Evolutionary conservation across 176 grass and related monocot species (phyloP), one percentile per base, ranked within the genome.

Genomic region (Hordeum marinum): DNA sequence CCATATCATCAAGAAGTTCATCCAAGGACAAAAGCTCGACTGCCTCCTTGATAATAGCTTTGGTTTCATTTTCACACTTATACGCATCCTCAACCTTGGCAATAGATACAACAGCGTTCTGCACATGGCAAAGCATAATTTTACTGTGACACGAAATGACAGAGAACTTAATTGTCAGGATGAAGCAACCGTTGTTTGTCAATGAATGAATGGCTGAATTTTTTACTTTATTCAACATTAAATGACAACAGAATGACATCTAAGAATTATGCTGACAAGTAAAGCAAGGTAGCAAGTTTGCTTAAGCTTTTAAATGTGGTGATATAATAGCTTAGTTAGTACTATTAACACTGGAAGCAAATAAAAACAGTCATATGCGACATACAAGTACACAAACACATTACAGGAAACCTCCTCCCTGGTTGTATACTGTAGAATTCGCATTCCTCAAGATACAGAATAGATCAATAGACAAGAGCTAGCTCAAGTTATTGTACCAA

Each of bases 51-150:
- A 95, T 98, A 78, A 70, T 81, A 55, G 85, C 68, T 92, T 95
- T 94, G 82, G 83, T 90, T 90, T 70, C 78, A 78, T 79, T 94
- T 92, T 98, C 96, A 46, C 83, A 87, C 73, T 94, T 94, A 76
- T 89, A 95, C 71, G 93, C 93, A 68, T 93, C 93, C 86, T 98
- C 93, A 83, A 98, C 88, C 71, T 92, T 92, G 64, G 91, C 88
- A 66, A 94, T 90, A 76, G 91, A 94, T 78, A 83, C 36, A 81
- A 87, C 58, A 32, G 88, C 87, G 79, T 90, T 95, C 96, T 98
- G 81, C 20, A 80, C 24, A 83, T 10, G 89, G 26, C 18, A 78
- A 65, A 82, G 62, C 87, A 11, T 23, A 64, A 23, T 82, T 61
- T 81, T 41, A 72, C 50, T 39, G 64, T 68, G 15, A 24, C 75